phyloP scores from a whole-genome alignment of 2,329 filamentous ascomycete genomes.

The Epichloe brachyelytri region DNA sequence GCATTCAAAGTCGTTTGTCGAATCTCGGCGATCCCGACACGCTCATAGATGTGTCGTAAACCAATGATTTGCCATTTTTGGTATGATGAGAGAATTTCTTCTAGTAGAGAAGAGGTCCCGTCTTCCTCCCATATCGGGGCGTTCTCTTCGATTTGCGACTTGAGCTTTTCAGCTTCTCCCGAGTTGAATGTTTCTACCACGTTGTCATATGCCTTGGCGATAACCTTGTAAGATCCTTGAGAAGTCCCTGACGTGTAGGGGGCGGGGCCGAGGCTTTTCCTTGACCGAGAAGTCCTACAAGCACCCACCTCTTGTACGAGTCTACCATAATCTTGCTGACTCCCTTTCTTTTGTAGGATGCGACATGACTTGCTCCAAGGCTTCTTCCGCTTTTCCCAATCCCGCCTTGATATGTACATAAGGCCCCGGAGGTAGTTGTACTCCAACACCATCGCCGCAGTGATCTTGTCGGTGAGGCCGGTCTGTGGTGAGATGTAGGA shows the following conservation, averaged over 20 bases:
- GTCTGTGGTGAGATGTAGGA: slow-evolving; percentile 47
- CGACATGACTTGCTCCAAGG: slow-evolving; percentile 52
- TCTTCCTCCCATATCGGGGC: slow-evolving; percentile 52
- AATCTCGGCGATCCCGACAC: slow-evolving; percentile 42
- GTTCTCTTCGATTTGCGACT: slow-evolving; percentile 49
- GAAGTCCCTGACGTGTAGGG: slow-evolving; percentile 39
- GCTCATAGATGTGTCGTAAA: slow-evolving; percentile 58
- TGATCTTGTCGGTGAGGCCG: slow-evolving; percentile 43
- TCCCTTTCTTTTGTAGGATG: slow-evolving; percentile 49
- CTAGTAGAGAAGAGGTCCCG: slow-evolving; percentile 57
- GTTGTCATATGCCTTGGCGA: slow-evolving; percentile 57
- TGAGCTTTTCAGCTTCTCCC: slow-evolving; percentile 40
- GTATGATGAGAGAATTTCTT: slow-evolving; percentile 56
- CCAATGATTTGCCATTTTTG: slow-evolving; percentile 63
- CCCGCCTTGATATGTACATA: slow-evolving; percentile 45
- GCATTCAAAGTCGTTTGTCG: slow-evolving; percentile 38
- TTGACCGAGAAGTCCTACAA: slow-evolving; percentile 59
- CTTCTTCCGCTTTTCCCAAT: slow-evolving; percentile 50
- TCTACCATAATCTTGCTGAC: slow-evolving; percentile 72
- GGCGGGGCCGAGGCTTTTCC: slow-evolving; percentile 48
- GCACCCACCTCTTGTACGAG: slow-evolving; percentile 82
- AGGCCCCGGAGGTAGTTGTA: slow-evolving; percentile 56
- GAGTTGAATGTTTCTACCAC: slow-evolving; percentile 57
- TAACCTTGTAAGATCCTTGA: slow-evolving; percentile 40
- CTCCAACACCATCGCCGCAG: slow-evolving; percentile 42